Evolutionary conservation across 805 yeast genomes (phyloP), one percentile per base, ranked within the genome.

Genomic region (Starmerella sirachaensis): DNA sequence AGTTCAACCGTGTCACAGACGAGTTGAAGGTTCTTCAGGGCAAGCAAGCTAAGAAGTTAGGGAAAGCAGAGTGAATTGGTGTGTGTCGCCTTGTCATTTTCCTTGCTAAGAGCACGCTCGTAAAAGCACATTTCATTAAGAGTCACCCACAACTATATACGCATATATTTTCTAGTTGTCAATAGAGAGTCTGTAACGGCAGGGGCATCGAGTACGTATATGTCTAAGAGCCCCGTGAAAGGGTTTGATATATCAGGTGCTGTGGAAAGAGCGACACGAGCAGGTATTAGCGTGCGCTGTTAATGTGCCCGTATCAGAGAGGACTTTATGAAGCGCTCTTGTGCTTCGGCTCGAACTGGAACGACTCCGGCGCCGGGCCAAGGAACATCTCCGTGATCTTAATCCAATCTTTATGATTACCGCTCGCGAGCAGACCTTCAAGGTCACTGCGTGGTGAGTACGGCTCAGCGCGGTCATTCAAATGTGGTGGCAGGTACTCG

Each of bases 381-480:
- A 88, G 68, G 56, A 88, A 88, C 93, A 86, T 74, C 59, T 91
- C 98, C 13, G 93, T 73, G 48, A 91, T 73, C 61, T 86, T 91
- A 57, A 91, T 81, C 98, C 99, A 91, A 60, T 91, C 98, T 52
- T 69, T 71, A 61, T 77, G 83, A 61, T 88, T 93, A 4, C 74
- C 64, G 31, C 91, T 76, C 1, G 86, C 96, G 48, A 91, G 65
- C 52, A 84, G 65, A 0, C 95, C 85, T 61, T 91, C 99, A 52
- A 88, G 60, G 42, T 88, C 97, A 56, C 81, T 75, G 62, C 99
- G 73, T 6, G 97, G 98, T 50, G 61, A 71, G 94, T 95, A 91
- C 43, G 73, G 68, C 23, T 93, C 93, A 19, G 98, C 95, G 57
- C 98, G 74, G 60, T 91, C 91, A 56, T 91, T 93, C 50, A 91